A percentile compares a stretch with the other conserved stretches of the same genome.
Conservation (phyloP, 805 yeast species). For the Saturnispora gosingensis region DNA sequence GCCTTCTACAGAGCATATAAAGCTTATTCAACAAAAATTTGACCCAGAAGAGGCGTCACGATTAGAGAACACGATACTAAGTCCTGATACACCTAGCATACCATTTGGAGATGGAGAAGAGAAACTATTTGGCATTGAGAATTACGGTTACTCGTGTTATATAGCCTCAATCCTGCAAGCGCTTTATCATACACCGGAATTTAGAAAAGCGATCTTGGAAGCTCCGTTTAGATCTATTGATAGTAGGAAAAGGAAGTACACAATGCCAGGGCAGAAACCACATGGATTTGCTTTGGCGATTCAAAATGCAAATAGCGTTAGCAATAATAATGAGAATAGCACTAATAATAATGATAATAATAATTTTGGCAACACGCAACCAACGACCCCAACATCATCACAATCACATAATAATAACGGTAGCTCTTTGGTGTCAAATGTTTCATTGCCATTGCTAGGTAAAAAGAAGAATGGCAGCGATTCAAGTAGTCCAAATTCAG, state of each 20-base stretch:
- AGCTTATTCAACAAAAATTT: constrained; percentile 1
- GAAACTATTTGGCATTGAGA: constrained; percentile 73
- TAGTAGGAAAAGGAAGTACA: constrained; percentile 30
- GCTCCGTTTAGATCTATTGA: constrained; percentile 34
- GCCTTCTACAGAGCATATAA: neutral
- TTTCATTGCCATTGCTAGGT: neutral
- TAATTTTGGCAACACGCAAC: neutral
- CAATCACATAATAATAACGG: neutral
- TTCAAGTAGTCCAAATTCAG: neutral
- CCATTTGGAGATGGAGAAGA: constrained; percentile 62
- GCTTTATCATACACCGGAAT: constrained; percentile 61
- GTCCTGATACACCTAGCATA: constrained; percentile 16
- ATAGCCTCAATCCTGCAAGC: constrained; percentile 90
- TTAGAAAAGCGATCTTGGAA: constrained; percentile 47
- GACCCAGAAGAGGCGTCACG: constrained; percentile 17
- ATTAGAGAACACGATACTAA: constrained; percentile 18
- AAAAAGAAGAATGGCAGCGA: neutral
- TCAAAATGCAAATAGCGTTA: neutral
- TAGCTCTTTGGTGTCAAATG: neutral
- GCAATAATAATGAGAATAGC: neutral
- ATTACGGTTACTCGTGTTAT: constrained; percentile 88
- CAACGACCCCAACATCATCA: neutral
- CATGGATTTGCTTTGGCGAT: constrained; percentile 28
- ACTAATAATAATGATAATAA: neutral
- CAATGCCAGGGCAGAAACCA: constrained; percentile 33